Evolutionary conservation across 164 flowering plant genomes (phyloP).

Genomic region (Liriodendron chinense): DNA sequence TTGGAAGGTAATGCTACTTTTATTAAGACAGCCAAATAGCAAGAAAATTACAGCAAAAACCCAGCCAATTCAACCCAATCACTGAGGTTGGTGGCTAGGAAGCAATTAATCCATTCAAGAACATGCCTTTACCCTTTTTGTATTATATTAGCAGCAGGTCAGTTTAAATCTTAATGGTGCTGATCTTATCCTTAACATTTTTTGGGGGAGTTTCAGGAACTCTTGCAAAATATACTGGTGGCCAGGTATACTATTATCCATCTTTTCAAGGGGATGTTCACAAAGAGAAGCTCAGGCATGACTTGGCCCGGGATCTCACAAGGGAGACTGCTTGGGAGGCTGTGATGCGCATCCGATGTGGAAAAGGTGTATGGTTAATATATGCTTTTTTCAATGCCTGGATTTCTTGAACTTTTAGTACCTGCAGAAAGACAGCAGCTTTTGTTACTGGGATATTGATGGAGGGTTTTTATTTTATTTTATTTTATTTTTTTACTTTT

Average conservation of each 20-base stretch:
- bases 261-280: slow-evolving; percentile 60
- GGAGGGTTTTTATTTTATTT: no score
- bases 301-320: slow-evolving; percentile 83
- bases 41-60: no score
- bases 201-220: slow-evolving; percentile 49
- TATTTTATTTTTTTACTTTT: slow-evolving; percentile 21
- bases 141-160: background rate
- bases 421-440: background rate
- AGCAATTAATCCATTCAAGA: no score
- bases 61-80: no score
- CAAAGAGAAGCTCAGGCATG: slow-evolving; percentile 72
- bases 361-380: slow-evolving; percentile 61
- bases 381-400: background rate
- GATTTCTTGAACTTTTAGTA: background rate
- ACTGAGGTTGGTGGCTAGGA: no score
- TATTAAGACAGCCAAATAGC: no score
- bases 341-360: slow-evolving; percentile 97
- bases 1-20: background rate
- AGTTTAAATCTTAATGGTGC: background rate
- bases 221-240: slow-evolving; percentile 94
- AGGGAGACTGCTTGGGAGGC: slow-evolving; percentile 99
- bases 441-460: background rate
- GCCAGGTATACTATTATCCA: slow-evolving; percentile 89
- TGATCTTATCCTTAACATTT: background rate
- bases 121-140: no score